A percentile compares a stretch with the other conserved stretches of the same genome.
Evolutionary conservation across 129 eudicot species (phyloP).

Genomic region (Flaveria linearis): DNA sequence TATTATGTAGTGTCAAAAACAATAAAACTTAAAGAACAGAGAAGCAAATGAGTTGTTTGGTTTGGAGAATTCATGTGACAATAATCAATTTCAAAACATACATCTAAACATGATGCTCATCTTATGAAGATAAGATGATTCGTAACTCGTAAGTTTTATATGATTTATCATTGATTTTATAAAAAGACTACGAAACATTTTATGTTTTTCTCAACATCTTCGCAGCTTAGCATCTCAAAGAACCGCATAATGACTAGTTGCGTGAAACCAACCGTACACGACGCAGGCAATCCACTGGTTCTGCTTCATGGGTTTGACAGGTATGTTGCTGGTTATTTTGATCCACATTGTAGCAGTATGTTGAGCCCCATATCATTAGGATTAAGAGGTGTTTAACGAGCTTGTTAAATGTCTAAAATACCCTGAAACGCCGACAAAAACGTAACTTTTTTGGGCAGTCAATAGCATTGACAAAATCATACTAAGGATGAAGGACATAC

Average conservation of each 20-base stretch:
- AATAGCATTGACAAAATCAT: not conserved
- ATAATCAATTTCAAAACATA: no score
- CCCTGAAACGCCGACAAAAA: not conserved
- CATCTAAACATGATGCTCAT: no score
- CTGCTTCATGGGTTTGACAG: slow-evolving; percentile 97
- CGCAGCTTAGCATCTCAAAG: slow-evolving; percentile 56
- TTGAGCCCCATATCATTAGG: not conserved
- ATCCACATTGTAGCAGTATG: not conserved
- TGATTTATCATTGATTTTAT: not conserved
- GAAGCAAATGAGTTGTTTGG: no score
- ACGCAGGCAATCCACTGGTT: slow-evolving; percentile 60
- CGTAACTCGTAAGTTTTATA: not conserved
- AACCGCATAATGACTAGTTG: slow-evolving; percentile 78
- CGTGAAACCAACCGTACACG: slow-evolving; percentile 56
- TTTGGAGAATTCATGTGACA: no score
- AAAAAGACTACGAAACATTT: not conserved
- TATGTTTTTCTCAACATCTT: not conserved
- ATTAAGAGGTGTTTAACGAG: not conserved
- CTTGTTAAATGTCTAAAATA: slow-evolving; percentile 5
- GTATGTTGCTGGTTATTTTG: slow-evolving; percentile 39
- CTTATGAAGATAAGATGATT: no score
- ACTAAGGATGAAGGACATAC: not conserved
- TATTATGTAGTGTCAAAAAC: no score
- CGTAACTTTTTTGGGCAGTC: not conserved
- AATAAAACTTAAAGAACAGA: no score